Base-by-base conservation (phyloP, 192 early-diverging fungal genomes). In the Backusella circina region DNA sequence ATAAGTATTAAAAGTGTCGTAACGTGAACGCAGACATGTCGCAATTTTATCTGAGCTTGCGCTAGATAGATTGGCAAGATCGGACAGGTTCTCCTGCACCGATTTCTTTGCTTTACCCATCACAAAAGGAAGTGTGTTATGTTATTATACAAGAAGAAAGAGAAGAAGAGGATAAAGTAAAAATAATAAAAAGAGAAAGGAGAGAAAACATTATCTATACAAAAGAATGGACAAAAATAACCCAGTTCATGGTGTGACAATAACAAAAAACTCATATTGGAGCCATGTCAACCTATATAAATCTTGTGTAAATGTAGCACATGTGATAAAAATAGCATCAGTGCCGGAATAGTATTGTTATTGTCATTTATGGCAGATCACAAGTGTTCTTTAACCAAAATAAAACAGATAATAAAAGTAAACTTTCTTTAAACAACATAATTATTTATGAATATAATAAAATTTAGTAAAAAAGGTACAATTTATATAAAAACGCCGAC, bases 1-100 rank as follows among this genome's bases (percentile, higher is more conserved):
- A 50, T 91, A 90, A 50, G 84, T 81, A 18, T 83, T 80, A 38
- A 85, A 81, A 64, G 86, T 65, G 72, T 86, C 80, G 82, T 86
- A 84, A 77, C 93, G 77, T 77, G 84, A 83, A 37, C 84, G 68
- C 54, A 91, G 64, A 65, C 75, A 73, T 5, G 10, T 36, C 26
- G 65, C 66, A 9, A 77, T 50, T 33, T 54, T 67, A 30, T 81
- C 72, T 23, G 50, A 23, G 13, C 72, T 65, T 21, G 67, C 7
- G 8, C 67, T 41, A 31, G 54, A 54, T 6, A 77, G n/a, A 67
- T 67, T 61, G 23, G 68, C 61, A 35, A 81, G 75, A 70, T 81
- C 75, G 28, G 72, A 65, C 32, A 65, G 77, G 44, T 64, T 70
- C 32, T 15, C 41, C 32, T 61, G 54, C 7, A 51, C 50, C 23